A percentile compares a stretch with the other conserved stretches of the same genome.
Conservation (phyloP, 768 basidiomycete genomes). For the Tubosaeta sp. region DNA sequence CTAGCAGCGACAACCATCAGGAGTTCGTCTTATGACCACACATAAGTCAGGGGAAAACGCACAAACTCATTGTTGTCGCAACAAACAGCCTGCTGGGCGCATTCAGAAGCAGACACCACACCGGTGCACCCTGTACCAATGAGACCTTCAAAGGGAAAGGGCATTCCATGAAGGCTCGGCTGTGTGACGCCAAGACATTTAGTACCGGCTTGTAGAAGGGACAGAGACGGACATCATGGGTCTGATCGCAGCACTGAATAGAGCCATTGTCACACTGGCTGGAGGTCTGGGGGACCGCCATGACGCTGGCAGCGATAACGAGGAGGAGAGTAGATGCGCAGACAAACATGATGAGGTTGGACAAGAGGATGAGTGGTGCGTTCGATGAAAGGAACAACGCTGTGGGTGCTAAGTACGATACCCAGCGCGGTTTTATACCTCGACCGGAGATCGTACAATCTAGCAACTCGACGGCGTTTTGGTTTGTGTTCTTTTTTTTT, state of each 20-base stretch:
- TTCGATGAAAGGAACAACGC: not conserved
- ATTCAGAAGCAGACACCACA: not conserved
- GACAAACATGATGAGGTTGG: slow-evolving; percentile 10
- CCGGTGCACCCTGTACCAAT: not conserved
- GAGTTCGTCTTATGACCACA: not conserved
- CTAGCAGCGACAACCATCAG: not conserved
- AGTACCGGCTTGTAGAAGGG: too few relatives aligned
- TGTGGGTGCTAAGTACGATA: not conserved
- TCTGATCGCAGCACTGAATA: slow-evolving; percentile 7
- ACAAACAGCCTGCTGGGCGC: slow-evolving; percentile 7
- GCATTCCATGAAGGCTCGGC: not conserved
- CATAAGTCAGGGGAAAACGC: not conserved
- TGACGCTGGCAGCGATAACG: slow-evolving; percentile 5
- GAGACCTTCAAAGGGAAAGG: not conserved
- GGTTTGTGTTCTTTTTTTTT: slow-evolving; percentile 8
- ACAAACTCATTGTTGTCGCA: slow-evolving; percentile 1
- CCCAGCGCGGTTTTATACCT: slow-evolving; percentile 12
- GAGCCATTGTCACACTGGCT: slow-evolving; percentile 9
- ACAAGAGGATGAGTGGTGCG: not conserved
- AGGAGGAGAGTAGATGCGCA: slow-evolving; percentile 10
- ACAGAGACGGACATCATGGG: not conserved
- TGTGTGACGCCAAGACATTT: not conserved
- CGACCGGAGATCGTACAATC: slow-evolving; percentile 6
- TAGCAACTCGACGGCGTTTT: slow-evolving; percentile 15
- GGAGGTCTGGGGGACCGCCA: not conserved